Percentiles rank a stretch among this genome's conserved stretches.
Conservation (phyloP, 2,329 filamentous ascomycete genomes). For the Pestalotiopsis sp. region DNA sequence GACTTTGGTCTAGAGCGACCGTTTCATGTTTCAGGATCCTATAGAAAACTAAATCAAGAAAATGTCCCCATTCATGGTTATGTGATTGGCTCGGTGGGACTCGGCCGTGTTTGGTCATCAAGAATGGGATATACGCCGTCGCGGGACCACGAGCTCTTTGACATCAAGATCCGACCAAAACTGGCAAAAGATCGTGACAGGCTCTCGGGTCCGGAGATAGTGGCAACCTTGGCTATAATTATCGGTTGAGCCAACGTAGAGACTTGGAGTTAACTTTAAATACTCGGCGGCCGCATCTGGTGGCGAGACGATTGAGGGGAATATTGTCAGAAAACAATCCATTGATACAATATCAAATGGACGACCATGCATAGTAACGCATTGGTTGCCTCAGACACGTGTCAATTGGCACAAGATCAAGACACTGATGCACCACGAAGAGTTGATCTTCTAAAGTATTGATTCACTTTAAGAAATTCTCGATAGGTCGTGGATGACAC, state of each 20-base stretch:
- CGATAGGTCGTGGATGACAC: too few species aligned
- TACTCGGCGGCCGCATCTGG: neutral
- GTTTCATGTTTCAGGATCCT: neutral
- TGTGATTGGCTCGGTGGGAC: neutral
- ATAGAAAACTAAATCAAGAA: neutral
- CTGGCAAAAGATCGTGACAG: neutral
- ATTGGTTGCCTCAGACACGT: neutral
- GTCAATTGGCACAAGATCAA: too few species aligned
- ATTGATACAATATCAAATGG: neutral
- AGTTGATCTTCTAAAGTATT: too few species aligned
- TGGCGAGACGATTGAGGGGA: neutral
- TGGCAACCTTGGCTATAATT: neutral
- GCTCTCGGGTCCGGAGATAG: neutral
- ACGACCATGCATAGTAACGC: neutral
- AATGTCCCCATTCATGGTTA: neutral
- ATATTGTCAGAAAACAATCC: neutral
- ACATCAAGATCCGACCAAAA: too few species aligned
- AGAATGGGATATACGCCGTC: too few species aligned
- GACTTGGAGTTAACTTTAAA: neutral
- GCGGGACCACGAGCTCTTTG: too few species aligned
- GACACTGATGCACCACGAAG: too few species aligned
- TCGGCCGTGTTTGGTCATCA: neutral
- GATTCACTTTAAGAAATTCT: too few species aligned
- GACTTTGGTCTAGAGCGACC: neutral
- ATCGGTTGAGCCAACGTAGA: neutral